phyloP scores from a whole-genome alignment of 345 rosid species.

The Sisymbrium altissimum region DNA sequence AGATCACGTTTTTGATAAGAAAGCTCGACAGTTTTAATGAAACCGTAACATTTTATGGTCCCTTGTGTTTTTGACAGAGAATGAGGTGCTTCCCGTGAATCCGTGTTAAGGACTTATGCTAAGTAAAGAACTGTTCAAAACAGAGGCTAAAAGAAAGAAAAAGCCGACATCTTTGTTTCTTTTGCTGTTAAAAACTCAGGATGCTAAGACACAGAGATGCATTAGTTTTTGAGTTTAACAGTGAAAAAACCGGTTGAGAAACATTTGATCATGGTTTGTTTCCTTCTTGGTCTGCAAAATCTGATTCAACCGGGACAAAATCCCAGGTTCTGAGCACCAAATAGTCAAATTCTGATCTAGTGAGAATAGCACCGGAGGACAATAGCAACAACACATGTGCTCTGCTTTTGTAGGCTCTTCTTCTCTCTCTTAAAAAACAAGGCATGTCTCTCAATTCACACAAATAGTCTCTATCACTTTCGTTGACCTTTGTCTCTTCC shows the following conservation, averaged over 20 bases:
- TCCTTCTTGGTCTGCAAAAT: slow-evolving; percentile 30
- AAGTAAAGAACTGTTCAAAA: neutral
- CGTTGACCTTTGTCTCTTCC: slow-evolving; percentile 34
- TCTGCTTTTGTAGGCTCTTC: slow-evolving; percentile 18
- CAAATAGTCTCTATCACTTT: slow-evolving; percentile 26
- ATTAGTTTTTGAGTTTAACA: slow-evolving; percentile 6
- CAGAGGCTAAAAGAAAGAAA: slow-evolving; percentile 6
- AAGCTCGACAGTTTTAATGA: slow-evolving; percentile 4
- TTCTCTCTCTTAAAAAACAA: slow-evolving; percentile 9
- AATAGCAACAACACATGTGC: slow-evolving; percentile 35
- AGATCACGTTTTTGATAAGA: slow-evolving; percentile 16
- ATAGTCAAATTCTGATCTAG: slow-evolving; percentile 24
- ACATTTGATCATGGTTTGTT: slow-evolving; percentile 33
- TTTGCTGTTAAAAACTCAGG: slow-evolving; percentile 4
- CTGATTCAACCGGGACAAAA: slow-evolving; percentile 19
- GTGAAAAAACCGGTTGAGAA: slow-evolving; percentile 13
- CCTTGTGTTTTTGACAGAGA: slow-evolving; percentile 59
- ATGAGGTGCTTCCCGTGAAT: slow-evolving; percentile 93
- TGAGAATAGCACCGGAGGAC: slow-evolving; percentile 4
- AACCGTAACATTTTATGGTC: slow-evolving; percentile 9
- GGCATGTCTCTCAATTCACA: slow-evolving; percentile 25
- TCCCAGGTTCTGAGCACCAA: slow-evolving; percentile 29
- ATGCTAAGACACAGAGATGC: slow-evolving; percentile 1
- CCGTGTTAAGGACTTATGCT: neutral
- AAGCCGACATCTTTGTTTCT: slow-evolving; percentile 15